Base-by-base conservation (phyloP, 495 filamentous ascomycete genomes). In the Podospora bellae-mahoneyi region DNA sequence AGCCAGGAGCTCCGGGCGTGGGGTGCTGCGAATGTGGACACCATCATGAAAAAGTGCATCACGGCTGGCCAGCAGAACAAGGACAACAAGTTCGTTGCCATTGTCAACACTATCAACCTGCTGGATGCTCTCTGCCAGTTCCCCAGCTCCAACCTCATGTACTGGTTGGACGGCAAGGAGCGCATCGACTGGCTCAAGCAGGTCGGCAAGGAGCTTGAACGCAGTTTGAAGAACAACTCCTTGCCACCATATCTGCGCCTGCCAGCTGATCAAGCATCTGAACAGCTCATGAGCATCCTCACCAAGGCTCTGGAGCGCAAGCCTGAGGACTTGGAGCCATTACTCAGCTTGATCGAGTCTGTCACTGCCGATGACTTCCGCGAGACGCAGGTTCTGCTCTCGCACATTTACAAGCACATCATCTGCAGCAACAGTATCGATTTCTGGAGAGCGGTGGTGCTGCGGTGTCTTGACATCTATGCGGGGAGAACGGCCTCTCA, bases 381-480 rank as follows among this genome's bases (percentile, higher is more conserved):
- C 71, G 81, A 86, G 2, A 90, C 89, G 1, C 88, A 94, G 60
- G 83, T 85, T 0, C 83, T 99, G 61, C 90, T 92, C 28, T 81
- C 85, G 18, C 94, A 93, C 76, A 92, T 99, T 69, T 98, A 97
- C 78, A 81, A 82, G 5, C 82, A 92, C 68, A 90, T 99, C 72
- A 92, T 98, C 55, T 89, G 84, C 67, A 93, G 85, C 71, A 88
- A 92, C 55, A 94, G 92, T 4, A 88, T 95, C 61, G 93, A 97
- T 54, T 96, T 93, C 76, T 93, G 94, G 84, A 90, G 91, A 66
- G 88, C 88, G 4, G 85, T 96, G 13, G 87, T 98, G 20, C 87
- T 93, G 75, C 88, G 92, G 55, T 96, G 92, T 72, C 86, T 98
- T 39, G 93, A 97, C 58, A 83, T 96, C 2, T 99, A 97, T 75